A percentile compares a stretch with the other conserved stretches of the same genome.
These are phyloP conservation scores for Sphagnum tenellum DNA, from an alignment of 225 moss, liverwort and hornwort genomes.

Conservation along the genomic window DNA sequence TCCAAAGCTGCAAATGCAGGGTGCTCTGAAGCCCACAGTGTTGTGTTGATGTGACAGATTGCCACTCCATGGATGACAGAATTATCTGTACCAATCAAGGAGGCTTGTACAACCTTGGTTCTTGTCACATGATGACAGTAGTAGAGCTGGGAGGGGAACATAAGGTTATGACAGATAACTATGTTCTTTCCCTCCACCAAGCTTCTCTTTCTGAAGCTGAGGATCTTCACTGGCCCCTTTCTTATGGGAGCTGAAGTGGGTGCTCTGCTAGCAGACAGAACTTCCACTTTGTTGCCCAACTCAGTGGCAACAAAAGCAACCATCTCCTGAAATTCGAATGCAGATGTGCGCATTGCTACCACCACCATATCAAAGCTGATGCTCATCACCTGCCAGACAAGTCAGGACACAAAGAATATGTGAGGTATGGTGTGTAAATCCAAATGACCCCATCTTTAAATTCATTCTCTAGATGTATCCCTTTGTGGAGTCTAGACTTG, in stretches of 20 bases:
- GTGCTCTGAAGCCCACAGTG: conserved; percentile 6
- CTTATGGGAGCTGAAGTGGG: neutral
- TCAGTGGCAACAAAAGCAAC: conserved; percentile 22
- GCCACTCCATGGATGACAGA: conserved; percentile 7
- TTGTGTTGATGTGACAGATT: conserved; percentile 10
- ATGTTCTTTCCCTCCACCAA: conserved; percentile 7
- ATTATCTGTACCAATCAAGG: neutral
- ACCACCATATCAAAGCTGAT: no score
- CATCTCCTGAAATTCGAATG: no score
- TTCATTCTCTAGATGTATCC: no score
- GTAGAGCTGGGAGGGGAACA: conserved; percentile 7
- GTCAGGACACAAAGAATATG: no score
- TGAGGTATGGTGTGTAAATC: no score
- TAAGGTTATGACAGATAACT: conserved; percentile 12
- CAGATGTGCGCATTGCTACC: no score
- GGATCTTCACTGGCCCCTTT: conserved; percentile 1
- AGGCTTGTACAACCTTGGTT: conserved; percentile 10
- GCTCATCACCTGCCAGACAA: no score
- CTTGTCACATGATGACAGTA: conserved; percentile 17
- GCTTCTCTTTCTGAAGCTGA: neutral
- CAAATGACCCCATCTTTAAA: no score
- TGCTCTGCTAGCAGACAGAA: conserved; percentile 5
- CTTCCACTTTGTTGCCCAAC: conserved; percentile 8
- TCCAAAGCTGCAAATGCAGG: conserved; percentile 5
- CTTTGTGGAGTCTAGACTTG: no score